Evolutionary conservation across 2,329 filamentous ascomycete genomes (phyloP).

Genomic region (Gaeumannomyces sp.): DNA sequence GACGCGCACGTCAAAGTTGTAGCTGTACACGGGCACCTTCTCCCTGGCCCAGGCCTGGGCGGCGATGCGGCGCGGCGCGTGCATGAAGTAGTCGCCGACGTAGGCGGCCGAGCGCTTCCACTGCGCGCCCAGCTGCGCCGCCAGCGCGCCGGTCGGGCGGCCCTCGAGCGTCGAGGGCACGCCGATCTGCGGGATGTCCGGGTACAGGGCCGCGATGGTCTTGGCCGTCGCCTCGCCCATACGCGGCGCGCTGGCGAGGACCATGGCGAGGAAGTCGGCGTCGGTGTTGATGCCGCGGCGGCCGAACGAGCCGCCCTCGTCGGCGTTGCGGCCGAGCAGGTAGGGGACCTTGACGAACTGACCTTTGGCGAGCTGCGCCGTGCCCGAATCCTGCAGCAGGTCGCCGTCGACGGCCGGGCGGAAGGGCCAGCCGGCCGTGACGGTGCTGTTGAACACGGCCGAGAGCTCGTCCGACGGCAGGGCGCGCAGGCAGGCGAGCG

Average conservation of each 20-base stretch:
- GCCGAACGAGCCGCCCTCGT: slow-evolving; percentile 55
- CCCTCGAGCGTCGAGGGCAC: slow-evolving; percentile 37
- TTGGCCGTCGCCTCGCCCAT: slow-evolving; percentile 16
- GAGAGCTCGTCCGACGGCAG: slow-evolving; percentile 13
- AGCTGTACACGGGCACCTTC: slow-evolving; percentile 25
- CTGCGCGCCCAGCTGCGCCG: slow-evolving; percentile 31
- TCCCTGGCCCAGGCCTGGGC: slow-evolving; percentile 31
- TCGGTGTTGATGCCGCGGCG: slow-evolving; percentile 47
- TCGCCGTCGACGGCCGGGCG: slow-evolving; percentile 16
- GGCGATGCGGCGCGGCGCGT: slow-evolving; percentile 46
- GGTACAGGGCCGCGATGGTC: slow-evolving; percentile 39
- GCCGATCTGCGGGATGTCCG: slow-evolving; percentile 39
- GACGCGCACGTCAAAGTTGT: slow-evolving; percentile 37
- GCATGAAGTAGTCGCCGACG: slow-evolving; percentile 49
- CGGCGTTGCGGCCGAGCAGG: slow-evolving; percentile 56
- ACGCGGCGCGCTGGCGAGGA: slow-evolving; percentile 13
- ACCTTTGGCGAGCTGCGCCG: slow-evolving; percentile 27
- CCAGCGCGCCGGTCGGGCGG: slow-evolving; percentile 20
- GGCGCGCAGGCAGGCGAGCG: slow-evolving; percentile 14
- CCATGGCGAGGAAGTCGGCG: slow-evolving; percentile 37
- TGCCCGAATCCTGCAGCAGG: slow-evolving; percentile 14
- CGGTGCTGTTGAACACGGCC: slow-evolving; percentile 14
- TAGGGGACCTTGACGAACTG: slow-evolving; percentile 59
- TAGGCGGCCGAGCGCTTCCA: slow-evolving; percentile 50
- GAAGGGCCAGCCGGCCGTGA: slow-evolving; percentile 6